A percentile compares a stretch with the other conserved stretches of the same genome.
phyloP scores from a whole-genome alignment of 2,329 filamentous ascomycete genomes.

The Aschersonia sp. region DNA sequence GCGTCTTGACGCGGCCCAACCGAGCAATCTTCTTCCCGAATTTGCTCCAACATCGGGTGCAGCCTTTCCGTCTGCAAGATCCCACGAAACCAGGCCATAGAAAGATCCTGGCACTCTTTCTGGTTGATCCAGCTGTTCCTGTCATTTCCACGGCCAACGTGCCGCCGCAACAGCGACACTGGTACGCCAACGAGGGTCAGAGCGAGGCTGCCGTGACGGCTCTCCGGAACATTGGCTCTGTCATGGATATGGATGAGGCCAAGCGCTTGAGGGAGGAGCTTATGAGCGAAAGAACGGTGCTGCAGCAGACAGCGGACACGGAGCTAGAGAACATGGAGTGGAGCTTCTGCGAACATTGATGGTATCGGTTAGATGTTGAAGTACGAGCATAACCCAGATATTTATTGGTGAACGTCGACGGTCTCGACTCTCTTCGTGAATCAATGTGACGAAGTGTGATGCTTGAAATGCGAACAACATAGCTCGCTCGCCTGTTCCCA shows the following conservation, averaged over 20 bases:
- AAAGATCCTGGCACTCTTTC: slow-evolving; percentile 44
- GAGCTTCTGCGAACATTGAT: slow-evolving; percentile 13
- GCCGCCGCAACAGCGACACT: slow-evolving; percentile 26
- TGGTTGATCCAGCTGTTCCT: slow-evolving; percentile 40
- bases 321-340: slow-evolving; percentile 4
- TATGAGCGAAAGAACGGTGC: slow-evolving; percentile 13
- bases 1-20: slow-evolving; percentile 28
- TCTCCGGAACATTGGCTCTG: neutral
- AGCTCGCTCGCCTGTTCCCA: too few species aligned
- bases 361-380: neutral
- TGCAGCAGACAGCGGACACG: slow-evolving; percentile 2
- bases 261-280: slow-evolving; percentile 8
- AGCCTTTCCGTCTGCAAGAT: slow-evolving; percentile 37
- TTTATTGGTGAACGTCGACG: too few species aligned
- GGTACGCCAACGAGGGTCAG: slow-evolving; percentile 13
- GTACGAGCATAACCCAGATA: too few species aligned
- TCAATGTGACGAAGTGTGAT: too few species aligned
- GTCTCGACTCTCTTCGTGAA: too few species aligned
- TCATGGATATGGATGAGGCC: neutral
- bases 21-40: slow-evolving; percentile 44
- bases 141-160: slow-evolving; percentile 28
- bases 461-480: too few species aligned
- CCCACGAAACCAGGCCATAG: slow-evolving; percentile 37
- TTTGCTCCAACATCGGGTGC: slow-evolving; percentile 34
- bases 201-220: neutral